Base-by-base conservation (phyloP, 2,329 filamentous ascomycete genomes). In the Pseudomassariella vexata region DNA sequence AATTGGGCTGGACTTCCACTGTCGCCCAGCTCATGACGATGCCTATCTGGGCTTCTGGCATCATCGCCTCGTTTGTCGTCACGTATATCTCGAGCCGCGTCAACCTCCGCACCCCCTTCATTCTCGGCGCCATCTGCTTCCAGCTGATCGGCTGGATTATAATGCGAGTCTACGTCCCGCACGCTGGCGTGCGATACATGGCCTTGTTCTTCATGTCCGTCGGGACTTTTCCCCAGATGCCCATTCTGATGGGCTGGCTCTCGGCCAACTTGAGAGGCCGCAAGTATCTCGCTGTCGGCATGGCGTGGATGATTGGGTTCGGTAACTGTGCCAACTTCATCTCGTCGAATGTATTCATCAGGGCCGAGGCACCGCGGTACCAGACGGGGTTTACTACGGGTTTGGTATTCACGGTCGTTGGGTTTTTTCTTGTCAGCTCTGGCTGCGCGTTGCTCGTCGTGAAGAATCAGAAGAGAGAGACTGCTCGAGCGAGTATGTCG, bases 281-380 rank as follows among this genome's bases (percentile, higher is more conserved):
- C 32, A 53, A 56, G 23, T 56, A 59, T 34, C 56, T 62, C 15
- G 59, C 57, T 5, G 51, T 65, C 6, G 60, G 57, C 4, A 60
- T 57, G 44, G 63, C 53, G 2, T 51, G 63, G 42, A 56, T 60
- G 45, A 47, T 59, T 3, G 59, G 59, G 3, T 58, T 66, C 14
- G 63, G 61, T n/a, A 66, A 65, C 41, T 63, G 59, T 35, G 63
- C 58, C 28, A 63, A 60, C 28, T 59, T 66, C 31, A 48, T 66
- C 6, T 55, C 54, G 5, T 49, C 52, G 17, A 63, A 63, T 35
- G 50, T 66, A 5, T 66, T 66, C 38, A 56, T 66, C 39, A 50
- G 47, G 8, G 36, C 33, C 4, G 48, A 66, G 41, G 45, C 52
- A 3, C 62, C 61, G 4, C 46, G 39, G 5, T 66, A 63, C 35